Conservation (phyloP, 495 filamentous ascomycete species). For the Penicillium fimorum region DNA sequence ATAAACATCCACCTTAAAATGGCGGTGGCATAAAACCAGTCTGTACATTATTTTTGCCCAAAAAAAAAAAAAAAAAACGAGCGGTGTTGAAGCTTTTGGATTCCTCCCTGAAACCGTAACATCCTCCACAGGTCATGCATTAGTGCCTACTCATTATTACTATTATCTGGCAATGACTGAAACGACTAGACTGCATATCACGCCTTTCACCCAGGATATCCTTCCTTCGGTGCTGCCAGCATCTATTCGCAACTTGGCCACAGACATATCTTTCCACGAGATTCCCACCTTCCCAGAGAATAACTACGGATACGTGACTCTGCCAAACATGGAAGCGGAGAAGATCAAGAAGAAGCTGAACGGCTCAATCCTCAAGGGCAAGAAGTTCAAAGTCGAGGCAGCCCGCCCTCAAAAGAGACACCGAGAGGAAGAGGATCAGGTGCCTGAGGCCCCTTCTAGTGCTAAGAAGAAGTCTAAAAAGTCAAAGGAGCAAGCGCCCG, state of each 20-base stretch:
- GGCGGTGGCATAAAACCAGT: slow-evolving; percentile 11
- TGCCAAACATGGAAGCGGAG: slow-evolving; percentile 77
- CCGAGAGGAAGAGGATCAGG: slow-evolving; percentile 33
- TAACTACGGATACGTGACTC: slow-evolving; percentile 82
- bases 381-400: slow-evolving; percentile 78
- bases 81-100: background rate
- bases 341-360: slow-evolving; percentile 92
- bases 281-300: slow-evolving; percentile 86
- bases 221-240: slow-evolving; percentile 66
- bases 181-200: slow-evolving; percentile 74
- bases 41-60: slow-evolving; percentile 7
- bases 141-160: background rate
- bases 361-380: slow-evolving; percentile 78
- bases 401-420: slow-evolving; percentile 61
- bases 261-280: slow-evolving; percentile 80
- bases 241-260: slow-evolving; percentile 61
- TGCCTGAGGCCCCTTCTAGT: slow-evolving; percentile 21
- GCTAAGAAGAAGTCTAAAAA: slow-evolving; percentile 56
- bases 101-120: background rate
- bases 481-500: slow-evolving; percentile 59
- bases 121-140: background rate
- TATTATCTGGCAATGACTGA: slow-evolving; percentile 26
- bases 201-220: slow-evolving; percentile 73
- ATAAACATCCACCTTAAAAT: background rate
- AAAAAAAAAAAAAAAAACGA: slow-evolving; percentile 13